These are phyloP conservation scores for Eleusine coracana DNA, from an alignment of 176 grass and related monocot species.

Conservation along the genomic window DNA sequence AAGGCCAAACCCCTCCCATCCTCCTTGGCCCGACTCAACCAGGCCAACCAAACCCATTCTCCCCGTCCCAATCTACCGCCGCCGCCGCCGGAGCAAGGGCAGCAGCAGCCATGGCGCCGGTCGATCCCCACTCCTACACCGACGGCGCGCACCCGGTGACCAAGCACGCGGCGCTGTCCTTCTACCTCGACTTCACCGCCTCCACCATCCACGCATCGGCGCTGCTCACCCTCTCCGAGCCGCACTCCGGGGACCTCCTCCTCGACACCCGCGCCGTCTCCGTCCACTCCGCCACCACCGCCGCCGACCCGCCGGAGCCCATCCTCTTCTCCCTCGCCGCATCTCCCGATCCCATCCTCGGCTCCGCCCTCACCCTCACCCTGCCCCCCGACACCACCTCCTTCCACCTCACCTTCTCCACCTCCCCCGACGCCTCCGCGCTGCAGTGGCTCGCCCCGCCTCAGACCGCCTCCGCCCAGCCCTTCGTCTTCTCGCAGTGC, in stretches of 20 bases:
- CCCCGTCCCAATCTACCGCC: not conserved
- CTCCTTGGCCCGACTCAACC: not conserved
- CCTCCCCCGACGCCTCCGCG: conserved; percentile 57
- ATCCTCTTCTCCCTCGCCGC: conserved; percentile 64
- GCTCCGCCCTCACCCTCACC: conserved; percentile 60
- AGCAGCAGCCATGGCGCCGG: conserved; percentile 64
- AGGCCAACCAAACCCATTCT: not conserved
- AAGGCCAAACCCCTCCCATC: not conserved
- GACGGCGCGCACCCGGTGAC: conserved; percentile 59
- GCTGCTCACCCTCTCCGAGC: conserved; percentile 58
- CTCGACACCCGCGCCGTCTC: conserved; percentile 67
- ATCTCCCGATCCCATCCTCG: conserved; percentile 59
- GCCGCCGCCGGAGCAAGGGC: not conserved
- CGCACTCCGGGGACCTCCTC: conserved; percentile 64
- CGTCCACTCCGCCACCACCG: conserved; percentile 58
- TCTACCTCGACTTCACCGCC: conserved; percentile 87
- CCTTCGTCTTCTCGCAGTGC: conserved; percentile 94
- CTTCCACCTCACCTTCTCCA: conserved; percentile 61
- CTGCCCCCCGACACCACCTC: conserved; percentile 54
- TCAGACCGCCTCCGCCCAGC: conserved; percentile 49
- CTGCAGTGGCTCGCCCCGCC: conserved; percentile 69
- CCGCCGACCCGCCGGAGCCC: conserved; percentile 3
- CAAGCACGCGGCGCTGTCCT: conserved; percentile 55
- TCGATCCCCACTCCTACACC: conserved; percentile 94
- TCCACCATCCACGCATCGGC: conserved; percentile 65